Evolutionary conservation across 768 basidiomycete genomes (phyloP).

Genomic region (Rickenella mellea): DNA sequence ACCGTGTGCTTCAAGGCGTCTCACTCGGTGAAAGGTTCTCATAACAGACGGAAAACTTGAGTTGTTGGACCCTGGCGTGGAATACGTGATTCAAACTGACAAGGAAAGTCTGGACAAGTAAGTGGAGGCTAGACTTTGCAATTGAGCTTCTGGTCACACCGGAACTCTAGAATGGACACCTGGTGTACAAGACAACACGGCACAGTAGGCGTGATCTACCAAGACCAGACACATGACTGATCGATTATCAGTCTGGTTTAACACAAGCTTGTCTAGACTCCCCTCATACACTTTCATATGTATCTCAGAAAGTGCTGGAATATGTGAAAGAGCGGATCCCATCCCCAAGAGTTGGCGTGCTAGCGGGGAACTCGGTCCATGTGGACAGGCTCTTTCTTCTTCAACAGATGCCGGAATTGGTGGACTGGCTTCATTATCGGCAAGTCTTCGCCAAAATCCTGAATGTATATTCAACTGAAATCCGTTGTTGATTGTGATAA

Average conservation of each 20-base stretch:
- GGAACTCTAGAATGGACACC: constrained; percentile 57
- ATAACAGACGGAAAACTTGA: constrained; percentile 83
- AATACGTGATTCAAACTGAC: constrained; percentile 66
- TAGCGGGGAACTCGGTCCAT: constrained; percentile 88
- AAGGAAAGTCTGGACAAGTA: constrained; percentile 63
- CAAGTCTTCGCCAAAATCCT: constrained; percentile 15
- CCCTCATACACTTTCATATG: constrained; percentile 48
- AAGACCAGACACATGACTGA: neutral
- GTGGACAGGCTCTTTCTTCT: constrained; percentile 64
- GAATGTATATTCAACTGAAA: constrained; percentile 5
- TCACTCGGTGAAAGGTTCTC: constrained; percentile 42
- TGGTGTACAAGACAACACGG: constrained; percentile 87
- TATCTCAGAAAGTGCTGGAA: constrained; percentile 48
- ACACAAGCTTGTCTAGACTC: constrained; percentile 74
- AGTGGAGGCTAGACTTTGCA: constrained; percentile 13
- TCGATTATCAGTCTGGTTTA: constrained; percentile 56
- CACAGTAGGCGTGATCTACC: constrained; percentile 31
- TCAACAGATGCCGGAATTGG: constrained; percentile 72
- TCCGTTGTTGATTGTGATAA: constrained; percentile 2
- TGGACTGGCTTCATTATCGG: constrained; percentile 80
- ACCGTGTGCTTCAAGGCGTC: neutral
- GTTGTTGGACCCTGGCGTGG: constrained; percentile 70
- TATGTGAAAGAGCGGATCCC: constrained; percentile 89
- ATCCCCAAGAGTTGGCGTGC: constrained; percentile 42
- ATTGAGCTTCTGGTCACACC: neutral